Percentiles rank a stretch among this genome's conserved stretches.
Conservation (phyloP, 805 yeast genomes). For the Starmerella sirachaensis region DNA sequence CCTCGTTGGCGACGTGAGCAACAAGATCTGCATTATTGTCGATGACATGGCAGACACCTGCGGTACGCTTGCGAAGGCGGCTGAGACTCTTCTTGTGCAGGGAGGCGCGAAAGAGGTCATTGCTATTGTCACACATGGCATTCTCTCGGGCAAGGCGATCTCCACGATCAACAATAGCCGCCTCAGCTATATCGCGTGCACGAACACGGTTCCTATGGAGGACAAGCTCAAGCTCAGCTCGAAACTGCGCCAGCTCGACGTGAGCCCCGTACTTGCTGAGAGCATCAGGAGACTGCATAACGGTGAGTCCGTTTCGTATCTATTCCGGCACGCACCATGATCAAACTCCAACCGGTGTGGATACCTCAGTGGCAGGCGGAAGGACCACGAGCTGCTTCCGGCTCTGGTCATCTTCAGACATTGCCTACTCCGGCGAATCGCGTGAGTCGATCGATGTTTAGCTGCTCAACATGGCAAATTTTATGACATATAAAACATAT, state of each 20-base stretch:
- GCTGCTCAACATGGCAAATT: too few relatives aligned
- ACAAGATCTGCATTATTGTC: conserved; percentile 73
- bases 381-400: too few relatives aligned
- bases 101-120: conserved; percentile 70
- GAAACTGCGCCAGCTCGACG: conserved; percentile 68
- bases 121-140: conserved; percentile 95
- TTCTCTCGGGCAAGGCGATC: conserved; percentile 77
- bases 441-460: too few relatives aligned
- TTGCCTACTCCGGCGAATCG: too few relatives aligned
- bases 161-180: conserved; percentile 58
- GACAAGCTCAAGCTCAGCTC: conserved; percentile 48
- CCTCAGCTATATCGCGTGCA: conserved; percentile 69
- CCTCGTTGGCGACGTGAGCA: conserved; percentile 84
- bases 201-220: conserved; percentile 83
- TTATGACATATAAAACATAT: too few relatives aligned
- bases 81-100: conserved; percentile 68
- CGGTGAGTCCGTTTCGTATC: conserved; percentile 87
- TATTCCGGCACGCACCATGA: conserved; percentile 37
- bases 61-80: conserved; percentile 93
- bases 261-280: conserved; percentile 81
- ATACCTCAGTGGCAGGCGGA: too few relatives aligned
- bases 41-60: conserved; percentile 99
- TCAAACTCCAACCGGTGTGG: not conserved
- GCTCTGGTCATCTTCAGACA: too few relatives aligned
- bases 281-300: conserved; percentile 90